Evolutionary conservation across 805 yeast genomes (phyloP).

Genomic region (Kazachstania viticola): DNA sequence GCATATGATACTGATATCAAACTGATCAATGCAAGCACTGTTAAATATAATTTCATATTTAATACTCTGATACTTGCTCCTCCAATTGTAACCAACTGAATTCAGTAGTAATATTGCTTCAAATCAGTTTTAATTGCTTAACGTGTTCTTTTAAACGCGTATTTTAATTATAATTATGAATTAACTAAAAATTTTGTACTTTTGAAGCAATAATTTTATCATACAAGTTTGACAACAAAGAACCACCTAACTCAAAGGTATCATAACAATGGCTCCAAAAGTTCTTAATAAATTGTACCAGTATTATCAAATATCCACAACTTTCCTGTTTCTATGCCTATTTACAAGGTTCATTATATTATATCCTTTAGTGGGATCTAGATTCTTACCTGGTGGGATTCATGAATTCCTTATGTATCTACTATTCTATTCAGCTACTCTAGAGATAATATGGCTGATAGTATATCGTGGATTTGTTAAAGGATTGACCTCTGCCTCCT

Average conservation of each 20-base stretch:
- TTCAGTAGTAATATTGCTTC: no score
- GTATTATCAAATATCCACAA: conserved; percentile 17
- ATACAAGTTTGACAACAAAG: no score
- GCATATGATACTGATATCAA: conserved; percentile 29
- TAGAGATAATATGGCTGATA: conserved; percentile 18
- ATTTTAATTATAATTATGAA: no score
- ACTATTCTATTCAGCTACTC: conserved; percentile 11
- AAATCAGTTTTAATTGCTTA: no score
- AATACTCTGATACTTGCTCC: no score
- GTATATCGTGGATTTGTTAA: conserved; percentile 13
- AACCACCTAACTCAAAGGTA: no score
- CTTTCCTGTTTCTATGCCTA: conserved; percentile 18
- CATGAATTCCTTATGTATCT: conserved; percentile 43
- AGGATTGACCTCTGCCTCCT: conserved; percentile 9
- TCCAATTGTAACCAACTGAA: no score
- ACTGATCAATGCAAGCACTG: conserved; percentile 2
- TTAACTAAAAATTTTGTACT: no score
- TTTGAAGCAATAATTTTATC: no score
- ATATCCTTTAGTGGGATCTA: conserved; percentile 52
- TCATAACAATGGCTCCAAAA: no score
- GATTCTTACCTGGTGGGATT: conserved; percentile 59
- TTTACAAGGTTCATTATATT: conserved; percentile 38
- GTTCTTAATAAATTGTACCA: conserved; percentile 18
- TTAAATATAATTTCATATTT: no score
- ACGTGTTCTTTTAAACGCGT: no score